Evolutionary conservation across 495 filamentous ascomycete genomes (phyloP).

Genomic region (Cercophora sp.): DNA sequence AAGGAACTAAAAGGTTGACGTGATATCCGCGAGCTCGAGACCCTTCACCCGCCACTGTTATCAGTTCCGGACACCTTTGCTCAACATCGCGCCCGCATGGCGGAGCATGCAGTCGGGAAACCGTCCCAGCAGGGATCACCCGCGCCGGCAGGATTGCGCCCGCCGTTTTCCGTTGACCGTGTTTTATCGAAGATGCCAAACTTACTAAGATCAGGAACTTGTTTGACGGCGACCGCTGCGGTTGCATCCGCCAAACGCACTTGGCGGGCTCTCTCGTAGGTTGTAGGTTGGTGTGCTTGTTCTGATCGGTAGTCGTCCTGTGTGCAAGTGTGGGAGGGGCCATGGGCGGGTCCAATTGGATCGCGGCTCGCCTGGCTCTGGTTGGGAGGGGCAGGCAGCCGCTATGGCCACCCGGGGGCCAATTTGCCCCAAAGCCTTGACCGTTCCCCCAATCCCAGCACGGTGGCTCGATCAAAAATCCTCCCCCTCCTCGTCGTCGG

Average conservation of each 20-base stretch:
- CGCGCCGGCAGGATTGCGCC: background rate
- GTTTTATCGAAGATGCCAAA: background rate
- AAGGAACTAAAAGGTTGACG: background rate
- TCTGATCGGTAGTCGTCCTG: no score
- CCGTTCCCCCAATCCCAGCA: conserved; percentile 17
- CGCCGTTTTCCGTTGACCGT: background rate
- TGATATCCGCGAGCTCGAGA: background rate
- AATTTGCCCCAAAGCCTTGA: conserved; percentile 4
- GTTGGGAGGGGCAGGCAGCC: background rate
- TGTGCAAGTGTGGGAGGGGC: background rate
- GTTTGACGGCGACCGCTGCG: background rate
- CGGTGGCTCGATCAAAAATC: conserved; percentile 32
- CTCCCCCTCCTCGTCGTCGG: conserved; percentile 27
- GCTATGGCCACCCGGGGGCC: conserved; percentile 9
- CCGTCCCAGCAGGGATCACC: background rate
- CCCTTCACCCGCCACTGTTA: background rate
- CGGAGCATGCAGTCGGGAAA: background rate
- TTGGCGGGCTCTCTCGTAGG: background rate
- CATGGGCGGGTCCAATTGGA: background rate
- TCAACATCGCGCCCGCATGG: background rate
- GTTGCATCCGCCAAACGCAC: background rate
- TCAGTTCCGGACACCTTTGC: no score
- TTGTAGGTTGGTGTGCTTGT: no score
- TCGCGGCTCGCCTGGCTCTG: background rate
- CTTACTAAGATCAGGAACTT: background rate